A percentile compares a stretch with the other conserved stretches of the same genome.
These are phyloP conservation scores for Sclerotinia trifoliorum DNA, from an alignment of 2,329 filamentous ascomycete species.

Conservation along the genomic window DNA sequence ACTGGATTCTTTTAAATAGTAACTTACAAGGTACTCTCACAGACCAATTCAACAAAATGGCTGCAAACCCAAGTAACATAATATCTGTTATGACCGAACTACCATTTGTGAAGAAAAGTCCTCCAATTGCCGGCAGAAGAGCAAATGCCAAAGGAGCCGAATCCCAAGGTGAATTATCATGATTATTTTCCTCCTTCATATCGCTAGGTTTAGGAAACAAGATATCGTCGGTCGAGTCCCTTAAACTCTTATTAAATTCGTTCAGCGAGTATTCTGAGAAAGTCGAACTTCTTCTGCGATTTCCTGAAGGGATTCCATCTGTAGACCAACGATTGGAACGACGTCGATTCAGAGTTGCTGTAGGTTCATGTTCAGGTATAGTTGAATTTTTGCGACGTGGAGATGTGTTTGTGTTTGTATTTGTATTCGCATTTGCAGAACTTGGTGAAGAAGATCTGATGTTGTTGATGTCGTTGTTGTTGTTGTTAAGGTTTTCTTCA, in stretches of 20 bases:
- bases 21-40: constrained; percentile 73
- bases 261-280: constrained; percentile 74
- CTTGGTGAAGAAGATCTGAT: neutral
- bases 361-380: constrained; percentile 30
- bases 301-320: constrained; percentile 34
- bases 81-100: constrained; percentile 81
- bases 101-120: constrained; percentile 81
- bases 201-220: constrained; percentile 55
- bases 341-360: constrained; percentile 27
- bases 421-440: constrained; percentile 19
- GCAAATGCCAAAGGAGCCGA: constrained; percentile 80
- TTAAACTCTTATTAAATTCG: constrained; percentile 62
- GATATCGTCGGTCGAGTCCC: constrained; percentile 68
- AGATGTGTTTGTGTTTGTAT: constrained; percentile 12
- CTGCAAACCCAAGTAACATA: constrained; percentile 74
- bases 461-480: neutral
- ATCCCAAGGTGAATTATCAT: constrained; percentile 69
- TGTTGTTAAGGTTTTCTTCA: constrained; percentile 10
- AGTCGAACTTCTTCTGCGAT: constrained; percentile 68
- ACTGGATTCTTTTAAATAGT: neutral
- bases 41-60: constrained; percentile 89
- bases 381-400: constrained; percentile 22
- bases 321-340: constrained; percentile 35
- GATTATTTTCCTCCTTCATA: constrained; percentile 41
- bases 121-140: constrained; percentile 80